Base-by-base conservation (phyloP, 768 basidiomycete genomes). In the Rhizopogon rudus region DNA sequence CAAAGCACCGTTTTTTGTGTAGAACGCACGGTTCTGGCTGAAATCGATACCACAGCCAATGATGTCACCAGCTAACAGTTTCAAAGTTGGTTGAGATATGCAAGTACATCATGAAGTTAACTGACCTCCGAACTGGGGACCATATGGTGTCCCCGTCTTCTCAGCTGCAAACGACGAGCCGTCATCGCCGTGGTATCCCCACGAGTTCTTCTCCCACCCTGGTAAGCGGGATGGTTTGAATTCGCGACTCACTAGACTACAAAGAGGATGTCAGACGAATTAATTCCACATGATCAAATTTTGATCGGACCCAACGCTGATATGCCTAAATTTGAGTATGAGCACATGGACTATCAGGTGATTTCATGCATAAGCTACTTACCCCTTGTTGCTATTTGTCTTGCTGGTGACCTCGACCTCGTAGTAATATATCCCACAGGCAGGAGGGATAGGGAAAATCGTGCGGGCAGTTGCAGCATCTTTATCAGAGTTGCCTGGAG, bases 41-140 rank as follows among this genome's bases (percentile, higher is more conserved):
- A 93, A 97, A 70, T 98, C 93, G 56, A 98, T 79, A 1, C 96
- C 96, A 64, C 93, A 96, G 10, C 96, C 96, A 56, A 99, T 80
- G 25, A 87, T 73, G 67, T 99, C 96, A 7, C 88, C 89, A 43
- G 84, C 93, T 95, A 56, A 45, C 42, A 44, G 17, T 55, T 49
- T 58, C 51, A 45, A 35, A 53, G 53, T 60, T 52, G 6, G 54
- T 28, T 48, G 29, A 33, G 39, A 44, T 29, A 44, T n/a, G 28
- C 40, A 43, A 33, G 44, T 57, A 50, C 35, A 40, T 17, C 13
- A 5, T 28, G 5, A 25, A 37, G 35, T n/a, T 22, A 16, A 75
- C 85, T 65, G 68, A 93, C 93, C 84, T 63, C 89, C 86, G 67
- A 88, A 98, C 0, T 81, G 82, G 43, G 87, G 85, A 8, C 91